Base-by-base conservation (phyloP, 2,329 filamentous ascomycete species). In the Hymenoscyphus repandus region DNA sequence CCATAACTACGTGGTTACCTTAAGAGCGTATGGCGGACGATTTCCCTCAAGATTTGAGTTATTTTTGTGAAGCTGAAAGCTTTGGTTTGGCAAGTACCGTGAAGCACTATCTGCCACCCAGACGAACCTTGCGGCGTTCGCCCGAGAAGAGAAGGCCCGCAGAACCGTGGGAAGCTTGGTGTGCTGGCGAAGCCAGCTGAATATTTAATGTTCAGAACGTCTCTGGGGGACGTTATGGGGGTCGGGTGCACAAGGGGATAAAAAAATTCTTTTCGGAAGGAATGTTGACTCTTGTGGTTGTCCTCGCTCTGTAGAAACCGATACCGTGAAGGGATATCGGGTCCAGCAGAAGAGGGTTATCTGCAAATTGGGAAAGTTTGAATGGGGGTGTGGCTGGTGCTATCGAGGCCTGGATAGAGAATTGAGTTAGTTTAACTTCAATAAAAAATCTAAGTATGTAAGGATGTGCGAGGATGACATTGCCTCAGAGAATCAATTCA, bases 121-220 rank as follows among this genome's bases (percentile, higher is more conserved):
- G 90, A 92, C 88, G 89, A 91, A 91, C 86, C 82, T 86, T 90
- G 86, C 82, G 83, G 85, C 79, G 87, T 88, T 79, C 88, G 90
- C 80, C 83, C 88, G 88, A 91, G 88, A 77, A 91, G 87, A 93
- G 89, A 90, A 93, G 90, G 88, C 90, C 89, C 90, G 93, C 86
- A 82, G 80, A 78, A 80, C 72, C 76, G 79, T 77, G 74, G 75
- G 73, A 70, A 71, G 72, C 65, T 63, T 66, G 72, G 72, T 76
- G 79, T 80, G 88, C 86, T 92, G 88, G 90, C 88, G 81, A 80
- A 86, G 87, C 88, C 88, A 90, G 87, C 86, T 82, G 79, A 88
- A 78, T 79, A 64, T 61, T 69, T 58, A 66, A 64, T 64, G 61
- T 62, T 62, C 55, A 59, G 83, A 80, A 82, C 80, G 85, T 78